Evolutionary conservation across 2,329 filamentous ascomycete genomes (phyloP), one percentile per base, ranked within the genome.

Genomic region (Colletotrichum nymphaeae): DNA sequence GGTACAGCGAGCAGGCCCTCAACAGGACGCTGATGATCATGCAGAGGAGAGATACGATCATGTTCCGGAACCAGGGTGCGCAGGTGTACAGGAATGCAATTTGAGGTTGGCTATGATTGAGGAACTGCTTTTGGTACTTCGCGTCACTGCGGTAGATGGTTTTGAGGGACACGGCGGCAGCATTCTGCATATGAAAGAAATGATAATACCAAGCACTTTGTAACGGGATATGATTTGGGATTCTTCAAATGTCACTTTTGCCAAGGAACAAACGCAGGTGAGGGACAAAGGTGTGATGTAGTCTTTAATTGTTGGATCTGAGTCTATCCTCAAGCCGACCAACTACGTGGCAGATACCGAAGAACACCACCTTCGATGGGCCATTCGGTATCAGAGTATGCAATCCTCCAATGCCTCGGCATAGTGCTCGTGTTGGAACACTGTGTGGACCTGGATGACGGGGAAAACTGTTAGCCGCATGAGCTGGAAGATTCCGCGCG

Each of bases 21-120:
- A 95, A 95, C 76, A 87, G 96, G 77, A 94, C 96, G 0, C 82
- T 99, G 77, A 92, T 96, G 85, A 90, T 98, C 19, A 84, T 99
- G 83, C 94, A 97, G 82, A 88, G 95, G 79, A 90, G 95, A 77
- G 96, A 98, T 78, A 97, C 94, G 2, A 92, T 97, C 78, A 93
- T 94, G 82, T 93, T 95, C 82, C 87, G 94, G 72, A 93, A 94
- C 78, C 93, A 94, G 77, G 93, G 93, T 6, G 88, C 90, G 52
- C 91, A 94, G 83, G 92, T 95, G 32, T 94, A 94, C 78, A 86
- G 93, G 74, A 93, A 92, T 79, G 93, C 92, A 64, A 91, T 91
- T 67, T 94, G 80, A 84, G 74, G 26, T 24, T 42, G 49, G 28
- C 24, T 8, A 22, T 42, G 49, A 16, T 11, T 32, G 1, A 32